Conservation (phyloP, 495 filamentous ascomycete genomes). For the Hypoxylon fuscum region DNA sequence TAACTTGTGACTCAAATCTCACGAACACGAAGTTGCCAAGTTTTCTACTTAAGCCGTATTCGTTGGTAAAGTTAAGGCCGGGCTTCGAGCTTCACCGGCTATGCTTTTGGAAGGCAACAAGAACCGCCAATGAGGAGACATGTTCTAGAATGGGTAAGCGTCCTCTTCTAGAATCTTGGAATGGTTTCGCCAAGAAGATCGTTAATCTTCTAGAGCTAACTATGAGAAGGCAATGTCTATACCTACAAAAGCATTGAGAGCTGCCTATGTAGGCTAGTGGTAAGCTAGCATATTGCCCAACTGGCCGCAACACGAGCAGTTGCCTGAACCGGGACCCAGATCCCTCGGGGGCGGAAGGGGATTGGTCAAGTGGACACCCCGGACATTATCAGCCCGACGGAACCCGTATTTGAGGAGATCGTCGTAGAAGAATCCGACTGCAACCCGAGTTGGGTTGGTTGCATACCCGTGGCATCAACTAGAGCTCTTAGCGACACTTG, state of each 20-base stretch:
- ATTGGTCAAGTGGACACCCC: slow-evolving; percentile 30
- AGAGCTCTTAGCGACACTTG: slow-evolving; percentile 5
- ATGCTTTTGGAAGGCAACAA: slow-evolving; percentile 22
- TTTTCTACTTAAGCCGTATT: too few species aligned
- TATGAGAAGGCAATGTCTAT: neutral
- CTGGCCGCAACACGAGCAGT: slow-evolving; percentile 13
- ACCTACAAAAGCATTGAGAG: slow-evolving; percentile 10
- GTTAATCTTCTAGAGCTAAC: neutral
- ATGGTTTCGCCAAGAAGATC: slow-evolving; percentile 12
- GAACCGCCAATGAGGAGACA: neutral
- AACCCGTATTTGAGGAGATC: slow-evolving; percentile 33
- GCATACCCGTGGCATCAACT: slow-evolving; percentile 9
- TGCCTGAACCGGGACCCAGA: slow-evolving; percentile 28
- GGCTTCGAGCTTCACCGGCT: slow-evolving; percentile 1
- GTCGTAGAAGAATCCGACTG: slow-evolving; percentile 11
- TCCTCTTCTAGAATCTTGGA: slow-evolving; percentile 13
- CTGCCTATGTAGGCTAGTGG: slow-evolving; percentile 31
- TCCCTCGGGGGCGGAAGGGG: slow-evolving; percentile 3
- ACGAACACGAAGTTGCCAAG: too few species aligned
- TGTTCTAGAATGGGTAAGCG: slow-evolving; percentile 3
- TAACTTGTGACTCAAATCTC: too few species aligned
- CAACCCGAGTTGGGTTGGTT: slow-evolving; percentile 11
- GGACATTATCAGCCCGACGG: slow-evolving; percentile 21
- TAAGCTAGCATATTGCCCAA: neutral
- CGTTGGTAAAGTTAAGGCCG: slow-evolving; percentile 14